Evolutionary conservation across 495 filamentous ascomycete genomes (phyloP), one percentile per base, ranked within the genome.

Genomic region (Entonaema liquescens): DNA sequence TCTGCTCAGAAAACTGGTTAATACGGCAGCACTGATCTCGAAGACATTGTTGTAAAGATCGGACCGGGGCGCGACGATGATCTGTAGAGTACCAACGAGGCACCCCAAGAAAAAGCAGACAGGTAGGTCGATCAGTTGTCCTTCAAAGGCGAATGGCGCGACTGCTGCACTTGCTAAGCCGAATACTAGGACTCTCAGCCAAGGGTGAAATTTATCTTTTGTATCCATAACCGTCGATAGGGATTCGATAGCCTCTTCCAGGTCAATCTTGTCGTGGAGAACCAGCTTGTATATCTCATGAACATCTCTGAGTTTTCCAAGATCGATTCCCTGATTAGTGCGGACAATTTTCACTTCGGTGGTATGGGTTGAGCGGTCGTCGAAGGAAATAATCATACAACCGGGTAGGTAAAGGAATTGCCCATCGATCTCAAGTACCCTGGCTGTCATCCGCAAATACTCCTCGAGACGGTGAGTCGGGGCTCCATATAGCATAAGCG

Each of bases 351-450:
- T 95, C 58, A 98, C 92, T 77, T 97, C 95, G 6, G 94, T 93
- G 8, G 95, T 97, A 74, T 97, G 94, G 8, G 93, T 96, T 25
- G 89, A 86, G 25, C 87, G 84, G 79, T 98, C 95, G 74, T 97
- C 95, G 74, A 98, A 98, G 4, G 93, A 93, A 65, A 97, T 90
- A 67, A 98, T 92, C 95, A 98, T 98, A 73, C 92, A 96, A 19
- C 93, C 93, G 1, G 95, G 95, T 23, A 97, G 89, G 76, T 97
- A 98, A 44, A 97, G 80, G 73, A 97, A 98, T 66, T 97, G 93
- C 44, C 90, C 92, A 66, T 97, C 92, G 52, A 98, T 94, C 78
- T 95, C 91, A 49, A 98, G 85, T 4, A 96, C 92, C 2, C 92
- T 87, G 26, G 94, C 90, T 13, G 92, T 92, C 93, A 94, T 97